Base-by-base conservation (phyloP, 2,329 filamentous ascomycete species). In the Neonectria faginata region DNA sequence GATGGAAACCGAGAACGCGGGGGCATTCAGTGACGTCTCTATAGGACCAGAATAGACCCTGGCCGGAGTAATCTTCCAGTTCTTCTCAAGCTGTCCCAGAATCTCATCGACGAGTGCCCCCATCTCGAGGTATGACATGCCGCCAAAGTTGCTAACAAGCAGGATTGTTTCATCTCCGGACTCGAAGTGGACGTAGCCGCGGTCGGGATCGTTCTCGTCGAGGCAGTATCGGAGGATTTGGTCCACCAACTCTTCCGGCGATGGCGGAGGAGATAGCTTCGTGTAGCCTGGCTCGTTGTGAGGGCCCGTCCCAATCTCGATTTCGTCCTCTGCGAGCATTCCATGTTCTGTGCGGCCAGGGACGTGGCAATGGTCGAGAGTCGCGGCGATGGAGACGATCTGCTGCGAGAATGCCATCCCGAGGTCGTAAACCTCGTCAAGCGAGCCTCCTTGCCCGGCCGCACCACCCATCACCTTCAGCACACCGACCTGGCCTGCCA, bases 11-110 rank as follows among this genome's bases (percentile, higher is more conserved):
- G 88, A 91, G 73, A 92, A 92, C 0, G 89, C 91, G 0, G 90
- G 85, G 0, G 89, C 90, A 68, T 92, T 92, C 71, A 93, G 83
- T 16, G 89, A 91, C 0, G 90, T 92, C 84, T 92, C 91, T 60
- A 90, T 85, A 29, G 87, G 89, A 1, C 91, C 91, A 0, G 84
- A 80, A 56, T 87, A 83, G 56, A 91, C 84, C 31, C 90, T 82
- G 3, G 82, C 81, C 0, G 86, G 85, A 51, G 79, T 75, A 5
- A 87, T 80, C 6, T 79, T 78, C 83, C 85, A 88, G 64, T 81
- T 74, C 0, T 62, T 66, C 7, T 77, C 77, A 11, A 88, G 76
- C 71, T 88, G 86, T 39, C 80, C 79, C 7, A 86, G 79, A 11
- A 87, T 73, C 74, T 88, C 85, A 62, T 87, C 82, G 12, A 84